Conservation (phyloP, 305 asterid genomes). For the Ilex paraguariensis region DNA sequence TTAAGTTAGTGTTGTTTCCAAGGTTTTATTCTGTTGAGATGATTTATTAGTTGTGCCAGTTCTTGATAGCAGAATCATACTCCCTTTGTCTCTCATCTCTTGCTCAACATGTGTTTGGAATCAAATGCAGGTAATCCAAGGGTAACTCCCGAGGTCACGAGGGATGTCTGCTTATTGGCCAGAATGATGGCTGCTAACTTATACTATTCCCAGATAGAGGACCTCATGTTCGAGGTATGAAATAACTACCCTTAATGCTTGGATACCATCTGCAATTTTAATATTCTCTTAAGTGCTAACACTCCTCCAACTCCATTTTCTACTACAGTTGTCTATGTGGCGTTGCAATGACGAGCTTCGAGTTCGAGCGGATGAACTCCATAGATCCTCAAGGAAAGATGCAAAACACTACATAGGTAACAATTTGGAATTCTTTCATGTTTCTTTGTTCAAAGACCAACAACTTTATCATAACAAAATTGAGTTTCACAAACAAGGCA, state of each 20-base stretch:
- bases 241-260: conserved; percentile 1
- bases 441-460: too few species aligned
- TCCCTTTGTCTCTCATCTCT: not conserved
- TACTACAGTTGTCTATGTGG: conserved; percentile 90
- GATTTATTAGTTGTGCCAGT: too few species aligned
- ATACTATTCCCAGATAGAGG: conserved; percentile 94
- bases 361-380: conserved; percentile 63
- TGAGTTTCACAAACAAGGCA: too few species aligned
- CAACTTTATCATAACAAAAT: too few species aligned
- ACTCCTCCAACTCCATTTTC: conserved; percentile 17
- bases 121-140: conserved; percentile 74
- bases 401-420: conserved; percentile 93
- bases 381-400: conserved; percentile 59
- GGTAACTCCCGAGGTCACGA: conserved; percentile 95
- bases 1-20: too few species aligned
- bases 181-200: conserved; percentile 98
- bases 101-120: conserved; percentile 9
- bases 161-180: conserved; percentile 92
- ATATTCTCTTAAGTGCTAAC: too few species aligned
- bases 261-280: not conserved
- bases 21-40: too few species aligned
- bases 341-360: conserved; percentile 97
- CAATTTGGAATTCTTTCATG: too few species aligned
- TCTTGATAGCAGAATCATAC: too few species aligned
- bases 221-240: conserved; percentile 91